A percentile compares a stretch with the other conserved stretches of the same genome.
Conservation (phyloP, 257 asterid species). For the Solanum sejunctum region DNA sequence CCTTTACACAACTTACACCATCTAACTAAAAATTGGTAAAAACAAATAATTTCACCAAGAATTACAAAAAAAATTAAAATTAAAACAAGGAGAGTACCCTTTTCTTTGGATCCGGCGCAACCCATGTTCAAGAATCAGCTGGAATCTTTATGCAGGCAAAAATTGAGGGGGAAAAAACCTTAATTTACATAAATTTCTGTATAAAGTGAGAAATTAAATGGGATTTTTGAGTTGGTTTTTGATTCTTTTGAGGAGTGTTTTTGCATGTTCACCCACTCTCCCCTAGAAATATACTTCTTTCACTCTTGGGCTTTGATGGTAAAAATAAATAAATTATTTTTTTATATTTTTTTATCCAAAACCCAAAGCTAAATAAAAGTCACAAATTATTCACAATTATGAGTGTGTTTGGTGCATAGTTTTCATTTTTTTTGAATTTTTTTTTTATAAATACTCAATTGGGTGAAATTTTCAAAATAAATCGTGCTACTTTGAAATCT, state of each 20-base stretch:
- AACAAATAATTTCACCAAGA: background rate
- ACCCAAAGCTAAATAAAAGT: too few relatives aligned
- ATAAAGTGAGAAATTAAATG: background rate
- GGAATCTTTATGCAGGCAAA: background rate
- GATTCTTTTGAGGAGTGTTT: background rate
- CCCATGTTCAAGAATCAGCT: background rate
- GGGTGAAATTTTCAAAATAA: too few relatives aligned
- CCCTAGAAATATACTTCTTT: background rate
- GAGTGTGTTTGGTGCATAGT: too few relatives aligned
- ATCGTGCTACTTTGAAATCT: too few relatives aligned
- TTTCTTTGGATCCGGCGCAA: conserved; percentile 1
- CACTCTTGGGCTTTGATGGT: background rate
- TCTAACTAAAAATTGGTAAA: background rate
- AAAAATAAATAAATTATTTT: too few relatives aligned
- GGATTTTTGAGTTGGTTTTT: background rate
- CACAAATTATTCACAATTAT: too few relatives aligned
- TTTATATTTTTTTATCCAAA: too few relatives aligned
- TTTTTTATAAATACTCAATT: too few relatives aligned
- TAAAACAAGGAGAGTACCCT: background rate
- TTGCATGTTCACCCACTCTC: background rate
- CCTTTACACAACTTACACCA: background rate
- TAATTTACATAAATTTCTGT: background rate
- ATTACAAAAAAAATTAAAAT: background rate
- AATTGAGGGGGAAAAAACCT: background rate
- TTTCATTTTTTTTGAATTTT: too few relatives aligned